Evolutionary conservation across 306 rosid genomes (phyloP), one percentile per base, ranked within the genome.

Genomic region (Styphnolobium japonicum): DNA sequence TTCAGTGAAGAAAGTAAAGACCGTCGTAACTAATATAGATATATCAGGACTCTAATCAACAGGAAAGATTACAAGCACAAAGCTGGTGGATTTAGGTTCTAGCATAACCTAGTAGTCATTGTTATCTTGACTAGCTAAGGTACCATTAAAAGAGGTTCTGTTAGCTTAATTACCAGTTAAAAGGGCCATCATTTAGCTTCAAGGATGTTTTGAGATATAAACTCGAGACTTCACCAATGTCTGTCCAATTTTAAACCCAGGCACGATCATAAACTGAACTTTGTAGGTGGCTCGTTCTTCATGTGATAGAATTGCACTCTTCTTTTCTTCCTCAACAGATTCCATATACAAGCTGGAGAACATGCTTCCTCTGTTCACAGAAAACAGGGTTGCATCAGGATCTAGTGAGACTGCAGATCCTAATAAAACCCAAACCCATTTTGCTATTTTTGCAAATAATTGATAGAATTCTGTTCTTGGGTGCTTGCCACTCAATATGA

Each of bases 391-490:
- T 27, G 88, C 92, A 68, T 83, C 79, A 45, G 94, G 87, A 77
- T 89, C 89, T 11, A 89, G 53, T 43, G 88, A 76, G 57, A 73
- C 63, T 2, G 90, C 92, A 78, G 86, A 77, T 56, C 94, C 76
- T 12, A 81, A 81, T 68, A 90, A 81, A 79, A 92, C 82, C 98
- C 97, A 94, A 76, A 92, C 60, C 92, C 89, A 88, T 89, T 84
- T 92, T 11, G 94, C 97, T 97, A 92, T 88, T 84, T 81, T 91
- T 0, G 88, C 92, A 73, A 92, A 94, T 70, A 88, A 79, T 40
- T 89, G 93, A 86, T 90, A 94, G 87, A 94, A 94, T 15, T 88
- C 80, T 0, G 98, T 94, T 78, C 94, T 87, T 11, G 98, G 98
- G 65, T 92, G 97, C 90, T 75, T 89, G 19, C 93, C 92, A 10